Evolutionary conservation across 768 basidiomycete genomes (phyloP).

Genomic region (Auricularia heimuer): DNA sequence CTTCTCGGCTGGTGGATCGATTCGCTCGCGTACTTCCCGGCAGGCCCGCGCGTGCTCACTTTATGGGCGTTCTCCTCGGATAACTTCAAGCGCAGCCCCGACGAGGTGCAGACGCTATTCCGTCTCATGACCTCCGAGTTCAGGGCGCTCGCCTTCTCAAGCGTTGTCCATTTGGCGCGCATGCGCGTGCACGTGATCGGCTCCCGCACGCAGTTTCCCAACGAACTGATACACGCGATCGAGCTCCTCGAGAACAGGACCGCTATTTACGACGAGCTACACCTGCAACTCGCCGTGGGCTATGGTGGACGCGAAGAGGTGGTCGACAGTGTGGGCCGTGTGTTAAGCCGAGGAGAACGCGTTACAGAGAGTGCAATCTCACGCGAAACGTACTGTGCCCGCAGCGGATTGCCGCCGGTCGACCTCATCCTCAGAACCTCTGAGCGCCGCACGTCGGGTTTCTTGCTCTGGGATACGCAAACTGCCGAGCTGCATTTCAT

Average conservation of each 20-base stretch:
- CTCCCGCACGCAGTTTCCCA: neutral
- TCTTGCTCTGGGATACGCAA: neutral
- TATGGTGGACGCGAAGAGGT: neutral
- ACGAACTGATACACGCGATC: neutral
- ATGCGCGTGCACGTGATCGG: neutral
- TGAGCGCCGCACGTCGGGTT: neutral
- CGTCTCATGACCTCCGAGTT: neutral
- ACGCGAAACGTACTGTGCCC: neutral
- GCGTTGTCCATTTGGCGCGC: neutral
- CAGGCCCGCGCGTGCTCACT: neutral
- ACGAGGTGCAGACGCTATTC: neutral
- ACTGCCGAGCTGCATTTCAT: neutral
- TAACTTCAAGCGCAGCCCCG: neutral
- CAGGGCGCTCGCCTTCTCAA: neutral
- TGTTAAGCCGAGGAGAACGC: neutral
- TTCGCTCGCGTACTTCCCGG: neutral
- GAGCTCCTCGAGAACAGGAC: neutral
- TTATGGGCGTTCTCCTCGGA: constrained; percentile 1
- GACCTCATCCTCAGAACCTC: neutral
- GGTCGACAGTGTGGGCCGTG: neutral
- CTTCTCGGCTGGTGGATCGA: neutral
- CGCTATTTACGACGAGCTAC: neutral
- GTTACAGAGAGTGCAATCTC: neutral
- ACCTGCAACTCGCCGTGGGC: neutral
- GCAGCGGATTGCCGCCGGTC: neutral